Percentiles rank a stretch among this genome's conserved stretches.
Evolutionary conservation across 331 rosid genomes (phyloP).

Genomic region (Saraca asoca): DNA sequence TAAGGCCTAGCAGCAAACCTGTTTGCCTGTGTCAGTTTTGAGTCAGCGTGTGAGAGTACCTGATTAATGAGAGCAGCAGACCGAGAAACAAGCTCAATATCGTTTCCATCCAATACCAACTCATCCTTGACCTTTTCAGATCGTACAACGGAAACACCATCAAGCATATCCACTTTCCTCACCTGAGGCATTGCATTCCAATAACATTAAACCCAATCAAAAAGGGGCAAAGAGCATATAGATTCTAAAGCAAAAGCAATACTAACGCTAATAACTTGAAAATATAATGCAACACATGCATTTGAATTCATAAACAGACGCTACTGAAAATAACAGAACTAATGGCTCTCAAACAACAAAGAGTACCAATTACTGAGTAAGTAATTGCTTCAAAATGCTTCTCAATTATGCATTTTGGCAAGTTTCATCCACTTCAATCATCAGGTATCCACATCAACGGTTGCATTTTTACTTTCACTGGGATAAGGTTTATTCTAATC

Average conservation of each 20-base stretch:
- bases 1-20: neutral
- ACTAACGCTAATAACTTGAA: no score
- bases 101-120: slow-evolving; percentile 70
- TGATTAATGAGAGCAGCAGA: slow-evolving; percentile 74
- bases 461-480: neutral
- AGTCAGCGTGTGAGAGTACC: slow-evolving; percentile 27
- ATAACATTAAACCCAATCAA: neutral
- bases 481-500: neutral
- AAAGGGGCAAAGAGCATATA: no score
- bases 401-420: neutral
- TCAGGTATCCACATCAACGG: neutral
- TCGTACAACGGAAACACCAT: slow-evolving; percentile 57
- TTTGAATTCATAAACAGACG: no score
- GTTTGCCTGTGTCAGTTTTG: neutral
- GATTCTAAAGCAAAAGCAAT: no score
- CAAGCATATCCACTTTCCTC: slow-evolving; percentile 81
- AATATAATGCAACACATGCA: no score
- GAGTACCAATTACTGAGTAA: neutral
- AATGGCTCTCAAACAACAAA: no score
- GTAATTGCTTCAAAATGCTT: neutral
- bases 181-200: slow-evolving; percentile 45
- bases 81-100: slow-evolving; percentile 74
- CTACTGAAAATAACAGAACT: no score
- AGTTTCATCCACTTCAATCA: neutral
- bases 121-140: slow-evolving; percentile 89